Conservation (phyloP, 2,329 filamentous ascomycete genomes). For the Daldinia eschscholtzii region DNA sequence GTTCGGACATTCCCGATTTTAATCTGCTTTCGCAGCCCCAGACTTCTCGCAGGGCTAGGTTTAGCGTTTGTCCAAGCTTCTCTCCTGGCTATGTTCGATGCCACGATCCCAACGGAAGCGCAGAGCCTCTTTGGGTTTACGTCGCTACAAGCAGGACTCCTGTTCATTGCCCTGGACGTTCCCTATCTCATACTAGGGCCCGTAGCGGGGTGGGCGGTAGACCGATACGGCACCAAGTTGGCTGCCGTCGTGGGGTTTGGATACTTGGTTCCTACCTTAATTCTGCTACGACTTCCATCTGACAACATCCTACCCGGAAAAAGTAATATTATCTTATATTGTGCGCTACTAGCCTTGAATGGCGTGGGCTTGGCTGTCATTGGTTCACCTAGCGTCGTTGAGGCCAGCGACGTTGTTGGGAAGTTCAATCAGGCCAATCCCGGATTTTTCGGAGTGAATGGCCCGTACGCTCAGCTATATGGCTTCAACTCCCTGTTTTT, state of each 20-base stretch:
- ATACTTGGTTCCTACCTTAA: constrained; percentile 69
- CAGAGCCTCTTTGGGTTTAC: constrained; percentile 53
- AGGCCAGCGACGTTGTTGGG: constrained; percentile 67
- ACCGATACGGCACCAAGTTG: constrained; percentile 8
- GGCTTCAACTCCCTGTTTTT: constrained; percentile 74
- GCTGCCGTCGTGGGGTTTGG: constrained; percentile 2
- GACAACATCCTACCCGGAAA: background rate
- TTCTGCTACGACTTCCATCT: constrained; percentile 62
- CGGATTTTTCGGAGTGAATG: constrained; percentile 66
- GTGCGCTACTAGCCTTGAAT: background rate
- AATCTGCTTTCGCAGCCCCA: constrained; percentile 56
- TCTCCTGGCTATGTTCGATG: constrained; percentile 55
- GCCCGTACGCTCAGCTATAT: constrained; percentile 75
- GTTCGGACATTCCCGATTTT: constrained; percentile 62
- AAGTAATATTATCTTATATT: constrained; percentile 1
- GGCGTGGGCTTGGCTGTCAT: constrained; percentile 59
- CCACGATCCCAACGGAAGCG: constrained; percentile 46
- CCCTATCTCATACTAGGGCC: constrained; percentile 55
- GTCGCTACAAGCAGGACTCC: constrained; percentile 53
- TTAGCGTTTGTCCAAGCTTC: constrained; percentile 60
- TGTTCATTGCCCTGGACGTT: constrained; percentile 56
- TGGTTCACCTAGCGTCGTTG: constrained; percentile 64
- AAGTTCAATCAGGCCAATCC: constrained; percentile 68
- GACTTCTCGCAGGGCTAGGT: constrained; percentile 48
- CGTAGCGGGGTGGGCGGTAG: constrained; percentile 53